Evolutionary conservation across 208 protist species (phyloP), one percentile per base, ranked within the genome.

Genomic region (Vickermania ingenoplastis): DNA sequence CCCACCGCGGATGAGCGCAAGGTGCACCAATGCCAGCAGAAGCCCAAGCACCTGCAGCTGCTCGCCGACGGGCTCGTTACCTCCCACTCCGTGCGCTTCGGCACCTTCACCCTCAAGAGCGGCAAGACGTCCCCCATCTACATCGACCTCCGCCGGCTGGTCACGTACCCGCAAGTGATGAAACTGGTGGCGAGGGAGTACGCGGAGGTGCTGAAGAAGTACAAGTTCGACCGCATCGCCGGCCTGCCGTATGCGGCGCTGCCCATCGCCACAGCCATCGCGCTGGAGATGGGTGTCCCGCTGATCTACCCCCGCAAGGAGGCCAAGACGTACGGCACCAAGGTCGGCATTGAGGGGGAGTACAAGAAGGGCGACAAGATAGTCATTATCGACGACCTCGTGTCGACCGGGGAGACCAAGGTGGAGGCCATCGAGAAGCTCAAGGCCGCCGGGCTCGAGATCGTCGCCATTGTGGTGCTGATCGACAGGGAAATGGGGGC

Each of bases 401-500:
- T 98, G 0, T 97, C 95, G 3, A 96, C 86, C 21, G 96, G 96
- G 23, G 89, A 90, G 59, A 96, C 82, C 27, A 97, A 98, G 59
- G 69, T 97, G 25, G 94, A 98, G 81, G 95, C 94, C n/a, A 89
- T 92, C 45, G 86, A 92, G 54, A 89, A 94, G 63, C 70, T 95
- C 2, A 84, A 77, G 67, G 71, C 75, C 2, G 89, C 80, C 2
- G 91, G 89, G 0, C 71, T 97, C 21, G 69, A 86, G 59, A 79
- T 97, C 31, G 83, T 89, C 31, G 77, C 95, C 29, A 95, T 94
- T 31, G 88, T 97, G 0, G 96, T 98, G 31, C 75, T 98, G 24
- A 77, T 98, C 45, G 93, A 98, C 63, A 89, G 96, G 52, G 88
- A 98, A 73, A 97, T 97, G 89, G 96, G 96, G n/a, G 94, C 90